Conservation (phyloP, 108 stramenopile genomes). For the Conticribra weissflogii region DNA sequence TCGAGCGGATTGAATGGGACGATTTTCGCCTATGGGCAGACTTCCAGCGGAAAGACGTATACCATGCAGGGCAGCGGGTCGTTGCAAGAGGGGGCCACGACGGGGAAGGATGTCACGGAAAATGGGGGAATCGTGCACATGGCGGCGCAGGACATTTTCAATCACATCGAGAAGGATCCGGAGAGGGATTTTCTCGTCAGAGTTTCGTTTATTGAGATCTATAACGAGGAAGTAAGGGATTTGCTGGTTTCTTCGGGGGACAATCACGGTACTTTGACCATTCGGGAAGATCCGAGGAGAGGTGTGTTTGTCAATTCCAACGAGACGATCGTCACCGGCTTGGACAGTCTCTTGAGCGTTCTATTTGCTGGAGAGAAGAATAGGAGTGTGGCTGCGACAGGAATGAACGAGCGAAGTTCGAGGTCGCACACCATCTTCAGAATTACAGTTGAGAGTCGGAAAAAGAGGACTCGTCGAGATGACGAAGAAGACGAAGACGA, state of each 20-base stretch:
- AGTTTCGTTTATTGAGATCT: conserved; percentile 98
- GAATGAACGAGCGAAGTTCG: conserved; percentile 96
- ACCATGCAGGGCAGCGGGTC: conserved; percentile 92
- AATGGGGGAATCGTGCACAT: conserved; percentile 81
- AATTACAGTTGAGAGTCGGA: conserved; percentile 91
- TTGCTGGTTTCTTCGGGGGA: conserved; percentile 66
- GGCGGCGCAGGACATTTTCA: conserved; percentile 86
- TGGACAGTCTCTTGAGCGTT: conserved; percentile 72
- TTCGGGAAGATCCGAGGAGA: conserved; percentile 92
- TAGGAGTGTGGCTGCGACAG: conserved; percentile 88
- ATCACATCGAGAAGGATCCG: conserved; percentile 60
- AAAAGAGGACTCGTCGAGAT: conserved; percentile 27
- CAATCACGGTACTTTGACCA: conserved; percentile 50
- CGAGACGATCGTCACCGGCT: conserved; percentile 84
- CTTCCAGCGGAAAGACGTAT: conserved; percentile 90
- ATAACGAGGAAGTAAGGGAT: conserved; percentile 99
- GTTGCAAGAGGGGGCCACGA: conserved; percentile 57
- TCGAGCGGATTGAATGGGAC: conserved; percentile 96
- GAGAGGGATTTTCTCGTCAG: conserved; percentile 85
- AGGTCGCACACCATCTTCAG: conserved; percentile 97
- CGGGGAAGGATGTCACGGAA: conserved; percentile 16
- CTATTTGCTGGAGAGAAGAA: conserved; percentile 89
- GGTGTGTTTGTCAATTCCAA: conserved; percentile 96
- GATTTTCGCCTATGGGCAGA: conserved; percentile 96
- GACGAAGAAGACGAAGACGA: conserved; percentile 7